phyloP scores from a whole-genome alignment of 306 rosid genomes.

The Cicer judaicum region DNA sequence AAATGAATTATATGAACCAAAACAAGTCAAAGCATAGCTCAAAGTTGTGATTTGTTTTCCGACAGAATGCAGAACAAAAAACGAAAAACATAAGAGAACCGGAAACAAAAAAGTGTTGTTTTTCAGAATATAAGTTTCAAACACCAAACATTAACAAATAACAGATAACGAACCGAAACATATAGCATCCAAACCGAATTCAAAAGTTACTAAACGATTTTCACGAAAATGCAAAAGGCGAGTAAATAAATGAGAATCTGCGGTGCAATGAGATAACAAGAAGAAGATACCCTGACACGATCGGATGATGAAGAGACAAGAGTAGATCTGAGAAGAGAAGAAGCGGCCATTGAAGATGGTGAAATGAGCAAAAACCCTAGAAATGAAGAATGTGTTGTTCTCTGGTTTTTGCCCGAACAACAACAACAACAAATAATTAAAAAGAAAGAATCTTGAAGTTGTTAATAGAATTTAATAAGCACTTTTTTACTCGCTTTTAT shows the following conservation, averaged over 20 bases:
- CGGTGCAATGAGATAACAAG: background rate
- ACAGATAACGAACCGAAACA: background rate
- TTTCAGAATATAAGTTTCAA: background rate
- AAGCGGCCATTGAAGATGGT: constrained; percentile 66
- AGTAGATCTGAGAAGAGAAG: constrained; percentile 74
- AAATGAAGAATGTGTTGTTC: constrained; percentile 5
- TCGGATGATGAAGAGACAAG: constrained; percentile 49
- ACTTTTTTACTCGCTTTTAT: constrained; percentile 1
- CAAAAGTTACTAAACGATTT: background rate
- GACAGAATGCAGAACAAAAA: constrained; percentile 2
- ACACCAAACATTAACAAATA: background rate
- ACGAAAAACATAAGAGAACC: background rate
- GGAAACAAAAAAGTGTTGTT: background rate
- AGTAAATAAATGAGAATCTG: background rate
- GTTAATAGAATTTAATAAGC: no score
- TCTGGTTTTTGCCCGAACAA: constrained; percentile 25
- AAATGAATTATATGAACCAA: background rate
- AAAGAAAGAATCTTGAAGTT: background rate
- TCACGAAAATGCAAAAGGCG: background rate
- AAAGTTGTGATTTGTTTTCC: background rate
- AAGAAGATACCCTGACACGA: constrained; percentile 55
- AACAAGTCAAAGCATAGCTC: background rate
- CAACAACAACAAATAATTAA: background rate
- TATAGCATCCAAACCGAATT: background rate
- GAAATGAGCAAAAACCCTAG: constrained; percentile 45